A percentile compares a stretch with the other conserved stretches of the same genome.
Conservation (phyloP, 441 rosid genomes). For the Croton setiger region DNA sequence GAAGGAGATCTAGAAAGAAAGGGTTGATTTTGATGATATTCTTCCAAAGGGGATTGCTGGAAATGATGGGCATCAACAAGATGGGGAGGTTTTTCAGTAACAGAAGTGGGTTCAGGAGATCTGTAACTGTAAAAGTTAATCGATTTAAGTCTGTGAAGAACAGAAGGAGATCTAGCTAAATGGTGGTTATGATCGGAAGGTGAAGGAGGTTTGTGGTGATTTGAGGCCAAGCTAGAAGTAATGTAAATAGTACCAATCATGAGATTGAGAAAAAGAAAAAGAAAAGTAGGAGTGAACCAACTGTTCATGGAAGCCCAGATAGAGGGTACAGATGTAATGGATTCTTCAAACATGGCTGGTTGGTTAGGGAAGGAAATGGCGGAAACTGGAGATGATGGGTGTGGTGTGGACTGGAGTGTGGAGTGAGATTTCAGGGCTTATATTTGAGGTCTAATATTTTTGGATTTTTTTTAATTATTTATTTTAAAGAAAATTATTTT, state of each 20-base stretch:
- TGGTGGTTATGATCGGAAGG: constrained; percentile 8
- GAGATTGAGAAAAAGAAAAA: constrained; percentile 74
- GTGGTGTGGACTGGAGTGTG: background rate
- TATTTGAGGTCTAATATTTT: background rate
- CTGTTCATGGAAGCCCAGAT: constrained; percentile 68
- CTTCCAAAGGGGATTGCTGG: constrained; percentile 31
- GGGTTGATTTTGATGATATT: constrained; percentile 17
- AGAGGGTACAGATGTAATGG: constrained; percentile 37
- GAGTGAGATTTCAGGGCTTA: background rate
- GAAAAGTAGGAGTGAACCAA: constrained; percentile 83
- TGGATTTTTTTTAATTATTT: background rate
- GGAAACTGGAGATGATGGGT: background rate
- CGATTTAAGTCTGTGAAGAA: constrained; percentile 64
- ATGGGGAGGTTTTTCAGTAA: constrained; percentile 28
- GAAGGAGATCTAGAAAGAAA: constrained; percentile 61
- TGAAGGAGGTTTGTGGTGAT: constrained; percentile 11
- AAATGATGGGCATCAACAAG: constrained; percentile 13
- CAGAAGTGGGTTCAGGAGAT: constrained; percentile 43
- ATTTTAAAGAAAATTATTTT: background rate
- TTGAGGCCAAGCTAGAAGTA: constrained; percentile 44
- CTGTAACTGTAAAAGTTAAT: constrained; percentile 45
- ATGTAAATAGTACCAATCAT: constrained; percentile 71
- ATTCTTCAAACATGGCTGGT: constrained; percentile 50
- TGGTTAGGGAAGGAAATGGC: background rate
- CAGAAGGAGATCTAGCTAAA: constrained; percentile 60